Conservation (phyloP, 495 filamentous ascomycete genomes). For the Penicillium soppii region DNA sequence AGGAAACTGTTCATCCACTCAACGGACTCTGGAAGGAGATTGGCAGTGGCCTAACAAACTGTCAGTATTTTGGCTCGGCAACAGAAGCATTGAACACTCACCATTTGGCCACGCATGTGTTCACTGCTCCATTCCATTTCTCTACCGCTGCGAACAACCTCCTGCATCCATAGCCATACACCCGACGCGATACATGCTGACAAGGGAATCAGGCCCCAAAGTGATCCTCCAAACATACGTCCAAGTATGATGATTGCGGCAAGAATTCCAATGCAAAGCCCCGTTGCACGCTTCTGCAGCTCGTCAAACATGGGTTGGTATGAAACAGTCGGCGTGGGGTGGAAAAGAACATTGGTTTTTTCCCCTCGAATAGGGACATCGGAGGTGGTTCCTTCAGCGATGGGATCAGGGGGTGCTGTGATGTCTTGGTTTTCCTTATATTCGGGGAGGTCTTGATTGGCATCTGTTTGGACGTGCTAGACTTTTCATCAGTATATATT, state of each 20-base stretch:
- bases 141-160: slow-evolving; percentile 74
- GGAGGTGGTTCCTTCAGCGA: slow-evolving; percentile 74
- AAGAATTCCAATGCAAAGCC: slow-evolving; percentile 66
- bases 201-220: slow-evolving; percentile 74
- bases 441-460: slow-evolving; percentile 62
- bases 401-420: slow-evolving; percentile 86
- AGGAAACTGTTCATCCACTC: slow-evolving; percentile 93
- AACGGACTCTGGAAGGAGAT: slow-evolving; percentile 88
- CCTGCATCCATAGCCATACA: slow-evolving; percentile 85
- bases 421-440: slow-evolving; percentile 85
- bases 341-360: slow-evolving; percentile 94
- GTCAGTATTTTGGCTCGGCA: slow-evolving; percentile 13
- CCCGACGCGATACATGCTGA: slow-evolving; percentile 66
- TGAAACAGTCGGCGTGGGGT: slow-evolving; percentile 84
- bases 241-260: slow-evolving; percentile 74
- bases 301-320: slow-evolving; percentile 81
- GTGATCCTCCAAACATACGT: slow-evolving; percentile 70
- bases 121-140: slow-evolving; percentile 89
- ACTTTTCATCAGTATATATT: slow-evolving; percentile 21
- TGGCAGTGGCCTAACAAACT: slow-evolving; percentile 60
- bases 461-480: slow-evolving; percentile 59
- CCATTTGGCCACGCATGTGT: slow-evolving; percentile 77
- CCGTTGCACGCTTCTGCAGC: slow-evolving; percentile 68
- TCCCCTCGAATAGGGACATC: slow-evolving; percentile 95
- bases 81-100: slow-evolving; percentile 32